Base-by-base conservation (phyloP, 352 stramenopile genomes). In the Globisporangium barbulae region DNA sequence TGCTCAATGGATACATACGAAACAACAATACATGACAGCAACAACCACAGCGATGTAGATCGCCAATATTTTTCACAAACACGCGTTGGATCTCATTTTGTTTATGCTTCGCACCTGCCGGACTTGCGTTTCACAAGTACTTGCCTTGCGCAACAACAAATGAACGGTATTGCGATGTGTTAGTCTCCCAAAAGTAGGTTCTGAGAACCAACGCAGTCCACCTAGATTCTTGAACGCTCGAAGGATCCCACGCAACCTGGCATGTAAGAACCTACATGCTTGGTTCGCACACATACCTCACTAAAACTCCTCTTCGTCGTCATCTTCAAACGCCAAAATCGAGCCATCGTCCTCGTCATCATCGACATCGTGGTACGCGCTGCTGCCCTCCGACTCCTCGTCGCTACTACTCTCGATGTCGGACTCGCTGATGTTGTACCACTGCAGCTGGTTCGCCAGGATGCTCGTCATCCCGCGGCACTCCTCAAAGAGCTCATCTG, bases 401-500 rank as follows among this genome's bases (percentile, higher is more conserved):
- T 59, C 58, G 9, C 48, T 57, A 25, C 41, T 59, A 4, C 28
- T 64, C 17, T 76, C 68, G 1, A 44, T 63, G n/a, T 83, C 73
- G n/a, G 65, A 79, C 21, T 83, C 81, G 56, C 52, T 63, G 53
- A 91, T 88, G 30, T 74, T 61, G 57, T 90, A 76, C 81, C 79
- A 91, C 28, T 73, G 74, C 47, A 89, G 63, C 44, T 72, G 54
- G 10, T 49, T 55, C 12, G 74, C 47, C 12, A 75, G 42, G 1
- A 77, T 44, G 10, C 59, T 71, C 9, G 62, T 39, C 47, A 70
- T 57, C 0, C 63, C 66, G 6, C 76, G 70, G 19, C 71, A 81
- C 42, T 87, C 79, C 5, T 70, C 62, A 59, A 92, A 83, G 28
- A 89, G 53, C 33, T 84, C 68, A 39, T 90, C 81, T 86, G 57